Percentiles rank a stretch among this genome's conserved stretches.
These are phyloP conservation scores for Plasmopara viticola DNA, from an alignment of 352 stramenopile genomes.

Conservation along the genomic window DNA sequence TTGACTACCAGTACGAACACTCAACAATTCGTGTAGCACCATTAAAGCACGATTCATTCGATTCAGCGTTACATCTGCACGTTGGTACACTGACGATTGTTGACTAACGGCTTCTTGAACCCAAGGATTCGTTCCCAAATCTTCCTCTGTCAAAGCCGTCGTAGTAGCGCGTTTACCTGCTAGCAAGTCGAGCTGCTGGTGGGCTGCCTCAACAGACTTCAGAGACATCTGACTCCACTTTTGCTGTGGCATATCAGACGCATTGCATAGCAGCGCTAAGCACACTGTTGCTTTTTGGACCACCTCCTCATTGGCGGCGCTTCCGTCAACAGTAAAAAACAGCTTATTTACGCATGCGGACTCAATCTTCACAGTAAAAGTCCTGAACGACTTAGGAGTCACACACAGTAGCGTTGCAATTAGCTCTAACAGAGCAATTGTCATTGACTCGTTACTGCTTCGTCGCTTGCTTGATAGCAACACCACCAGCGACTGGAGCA, in stretches of 20 bases:
- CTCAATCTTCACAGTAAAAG: constrained; percentile 61
- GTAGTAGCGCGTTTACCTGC: constrained; percentile 40
- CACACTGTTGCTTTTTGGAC: constrained; percentile 29
- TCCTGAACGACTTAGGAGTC: constrained; percentile 50
- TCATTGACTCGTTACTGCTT: constrained; percentile 11
- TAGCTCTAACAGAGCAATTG: constrained; percentile 32
- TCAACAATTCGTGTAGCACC: constrained; percentile 39
- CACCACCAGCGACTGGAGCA: constrained; percentile 46
- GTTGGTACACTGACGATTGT: constrained; percentile 49
- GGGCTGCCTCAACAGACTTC: constrained; percentile 49
- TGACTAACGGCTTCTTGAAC: constrained; percentile 31
- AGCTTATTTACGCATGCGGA: constrained; percentile 27
- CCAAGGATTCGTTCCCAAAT: constrained; percentile 57
- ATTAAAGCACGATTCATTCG: constrained; percentile 34
- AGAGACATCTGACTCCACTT: constrained; percentile 64
- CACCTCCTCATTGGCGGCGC: constrained; percentile 14
- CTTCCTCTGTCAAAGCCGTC: constrained; percentile 12
- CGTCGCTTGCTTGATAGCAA: constrained; percentile 22
- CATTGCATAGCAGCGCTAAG: constrained; percentile 44
- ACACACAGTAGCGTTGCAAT: constrained; percentile 41
- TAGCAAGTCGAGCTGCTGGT: constrained; percentile 61
- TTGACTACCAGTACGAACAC: constrained; percentile 24
- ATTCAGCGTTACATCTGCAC: constrained; percentile 34
- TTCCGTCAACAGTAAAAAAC: constrained; percentile 20
- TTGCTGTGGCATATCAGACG: constrained; percentile 52